These are phyloP conservation scores for Calonectria leucothoes DNA, from an alignment of 2,329 filamentous ascomycete genomes.

Conservation along the genomic window DNA sequence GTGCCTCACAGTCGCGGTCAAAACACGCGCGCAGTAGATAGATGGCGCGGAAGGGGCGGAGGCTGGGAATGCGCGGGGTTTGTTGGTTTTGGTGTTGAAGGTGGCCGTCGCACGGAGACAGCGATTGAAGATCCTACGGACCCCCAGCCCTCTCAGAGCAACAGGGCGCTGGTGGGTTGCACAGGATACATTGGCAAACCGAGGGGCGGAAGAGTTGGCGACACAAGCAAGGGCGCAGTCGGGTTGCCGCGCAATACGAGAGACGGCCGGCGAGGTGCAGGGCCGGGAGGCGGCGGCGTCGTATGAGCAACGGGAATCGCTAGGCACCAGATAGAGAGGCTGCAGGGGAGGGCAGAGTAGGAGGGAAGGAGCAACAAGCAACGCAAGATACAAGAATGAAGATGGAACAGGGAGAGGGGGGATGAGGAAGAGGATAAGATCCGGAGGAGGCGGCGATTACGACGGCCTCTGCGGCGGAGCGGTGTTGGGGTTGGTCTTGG, in stretches of 20 bases:
- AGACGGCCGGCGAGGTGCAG: constrained; percentile 8
- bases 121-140: constrained; percentile 38
- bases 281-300: background rate
- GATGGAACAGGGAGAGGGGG: background rate
- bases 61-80: constrained; percentile 27
- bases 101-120: constrained; percentile 41
- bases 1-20: background rate
- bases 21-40: background rate
- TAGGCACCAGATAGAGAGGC: background rate
- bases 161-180: constrained; percentile 38
- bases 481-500: constrained; percentile 37
- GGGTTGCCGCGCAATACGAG: constrained; percentile 16
- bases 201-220: background rate
- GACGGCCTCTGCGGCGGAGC: constrained; percentile 44
- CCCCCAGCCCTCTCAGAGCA: constrained; percentile 44
- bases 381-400: background rate
- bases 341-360: background rate
- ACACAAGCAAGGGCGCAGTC: constrained; percentile 22
- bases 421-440: constrained; percentile 14
- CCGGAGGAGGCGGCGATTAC: constrained; percentile 43
- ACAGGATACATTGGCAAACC: constrained; percentile 33
- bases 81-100: constrained; percentile 24
- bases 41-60: background rate
- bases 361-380: background rate
- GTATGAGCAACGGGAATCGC: constrained; percentile 7